Conservation (phyloP, 2,329 filamentous ascomycete genomes). For the Curvularia verruculosa region DNA sequence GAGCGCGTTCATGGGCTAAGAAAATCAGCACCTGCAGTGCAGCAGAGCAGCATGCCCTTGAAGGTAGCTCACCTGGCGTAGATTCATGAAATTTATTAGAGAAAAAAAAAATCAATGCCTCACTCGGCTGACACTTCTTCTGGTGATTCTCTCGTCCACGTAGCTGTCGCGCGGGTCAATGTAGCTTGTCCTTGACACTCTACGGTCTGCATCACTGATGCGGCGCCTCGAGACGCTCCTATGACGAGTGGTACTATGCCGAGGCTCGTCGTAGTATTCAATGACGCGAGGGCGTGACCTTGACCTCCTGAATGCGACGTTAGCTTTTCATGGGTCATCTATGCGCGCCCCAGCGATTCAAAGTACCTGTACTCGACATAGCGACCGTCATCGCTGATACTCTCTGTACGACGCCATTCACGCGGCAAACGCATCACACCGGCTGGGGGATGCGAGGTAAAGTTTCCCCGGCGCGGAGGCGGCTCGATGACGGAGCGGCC, state of each 20-base stretch:
- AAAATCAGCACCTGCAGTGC: neutral
- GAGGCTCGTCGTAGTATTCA: constrained; percentile 38
- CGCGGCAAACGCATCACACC: constrained; percentile 43
- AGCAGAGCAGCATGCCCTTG: neutral
- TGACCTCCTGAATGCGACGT: constrained; percentile 15
- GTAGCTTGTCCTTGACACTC: constrained; percentile 33
- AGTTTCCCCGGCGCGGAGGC: constrained; percentile 39
- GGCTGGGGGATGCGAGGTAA: constrained; percentile 42
- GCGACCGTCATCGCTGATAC: constrained; percentile 26
- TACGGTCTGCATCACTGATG: constrained; percentile 34
- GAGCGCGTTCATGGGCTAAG: neutral
- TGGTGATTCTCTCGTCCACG: constrained; percentile 34
- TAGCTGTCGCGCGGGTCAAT: constrained; percentile 32
- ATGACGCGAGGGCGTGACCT: constrained; percentile 31
- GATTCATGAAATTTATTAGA: neutral
- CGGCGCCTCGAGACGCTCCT: constrained; percentile 37
- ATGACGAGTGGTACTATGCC: constrained; percentile 31
- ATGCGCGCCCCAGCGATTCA: too few species aligned
- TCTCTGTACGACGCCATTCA: constrained; percentile 35
- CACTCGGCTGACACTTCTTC: constrained; percentile 41
- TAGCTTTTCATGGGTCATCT: neutral
- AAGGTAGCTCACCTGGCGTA: neutral
- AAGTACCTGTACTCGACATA: constrained; percentile 32
- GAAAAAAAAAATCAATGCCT: constrained; percentile 15
- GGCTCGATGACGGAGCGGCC: constrained; percentile 39